Conservation (phyloP, 2,329 filamentous ascomycete species). For the Colletotrichum viniferum region DNA sequence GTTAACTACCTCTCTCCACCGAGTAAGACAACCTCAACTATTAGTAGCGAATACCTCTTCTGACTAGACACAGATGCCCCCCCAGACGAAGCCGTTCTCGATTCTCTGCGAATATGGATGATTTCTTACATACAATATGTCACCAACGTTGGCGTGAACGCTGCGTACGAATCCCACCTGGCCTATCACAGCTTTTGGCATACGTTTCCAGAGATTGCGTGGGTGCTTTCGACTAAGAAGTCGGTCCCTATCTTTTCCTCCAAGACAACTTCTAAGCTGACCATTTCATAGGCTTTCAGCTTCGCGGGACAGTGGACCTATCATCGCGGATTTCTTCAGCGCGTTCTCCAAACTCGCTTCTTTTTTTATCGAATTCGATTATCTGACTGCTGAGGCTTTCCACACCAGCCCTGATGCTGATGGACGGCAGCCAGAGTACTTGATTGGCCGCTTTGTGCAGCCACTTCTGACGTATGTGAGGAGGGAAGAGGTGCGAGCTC, state of each 20-base stretch:
- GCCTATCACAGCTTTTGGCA: slow-evolving; percentile 56
- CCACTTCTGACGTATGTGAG: slow-evolving; percentile 40
- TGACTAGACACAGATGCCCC: slow-evolving; percentile 40
- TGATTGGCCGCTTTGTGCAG: slow-evolving; percentile 50
- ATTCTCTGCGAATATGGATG: slow-evolving; percentile 55
- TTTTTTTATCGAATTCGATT: slow-evolving; percentile 57
- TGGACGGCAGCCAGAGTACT: slow-evolving; percentile 39
- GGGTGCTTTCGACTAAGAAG: slow-evolving; percentile 33
- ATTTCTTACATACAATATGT: slow-evolving; percentile 50
- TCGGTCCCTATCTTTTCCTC: neutral
- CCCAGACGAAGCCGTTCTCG: slow-evolving; percentile 48
- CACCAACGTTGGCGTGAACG: slow-evolving; percentile 33
- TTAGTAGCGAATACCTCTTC: neutral
- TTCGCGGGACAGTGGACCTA: slow-evolving; percentile 24
- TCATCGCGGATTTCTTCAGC: slow-evolving; percentile 40
- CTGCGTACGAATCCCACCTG: slow-evolving; percentile 46
- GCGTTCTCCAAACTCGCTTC: slow-evolving; percentile 55
- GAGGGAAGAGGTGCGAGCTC: slow-evolving; percentile 25
- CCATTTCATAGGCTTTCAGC: neutral
- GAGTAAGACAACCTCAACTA: slow-evolving; percentile 26
- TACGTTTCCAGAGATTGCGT: slow-evolving; percentile 55
- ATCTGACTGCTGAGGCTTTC: slow-evolving; percentile 27
- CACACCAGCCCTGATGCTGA: slow-evolving; percentile 26
- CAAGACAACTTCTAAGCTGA: neutral
- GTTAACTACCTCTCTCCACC: slow-evolving; percentile 36